A percentile compares a stretch with the other conserved stretches of the same genome.
These are phyloP conservation scores for Nepenthes alata DNA, from an alignment of 179 eudicot species.

Conservation along the genomic window DNA sequence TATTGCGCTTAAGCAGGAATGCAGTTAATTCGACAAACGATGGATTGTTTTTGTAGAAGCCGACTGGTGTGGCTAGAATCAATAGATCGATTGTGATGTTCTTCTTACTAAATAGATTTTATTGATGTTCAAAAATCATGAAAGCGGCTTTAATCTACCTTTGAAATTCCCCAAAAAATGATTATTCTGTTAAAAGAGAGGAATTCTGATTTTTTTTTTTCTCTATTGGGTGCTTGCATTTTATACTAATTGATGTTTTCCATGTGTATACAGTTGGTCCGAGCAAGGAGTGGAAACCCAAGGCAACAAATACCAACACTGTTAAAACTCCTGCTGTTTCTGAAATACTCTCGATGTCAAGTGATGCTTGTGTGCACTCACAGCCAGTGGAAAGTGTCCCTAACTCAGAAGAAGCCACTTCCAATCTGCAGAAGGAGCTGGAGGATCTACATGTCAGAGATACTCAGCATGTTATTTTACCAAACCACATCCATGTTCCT, in stretches of 20 bases:
- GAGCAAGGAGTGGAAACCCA: slow-evolving; percentile 77
- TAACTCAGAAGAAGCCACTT: slow-evolving; percentile 29
- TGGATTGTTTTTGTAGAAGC: not conserved
- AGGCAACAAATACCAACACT: slow-evolving; percentile 27
- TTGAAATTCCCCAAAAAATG: not conserved
- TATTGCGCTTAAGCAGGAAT: not conserved
- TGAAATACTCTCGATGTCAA: slow-evolving; percentile 22
- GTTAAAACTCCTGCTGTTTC: slow-evolving; percentile 23
- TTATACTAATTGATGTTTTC: not conserved
- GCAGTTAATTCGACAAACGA: not conserved
- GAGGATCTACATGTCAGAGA: slow-evolving; percentile 46
- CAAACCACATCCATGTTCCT: slow-evolving; percentile 79
- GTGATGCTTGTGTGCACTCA: slow-evolving; percentile 18
- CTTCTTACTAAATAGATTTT: not conserved
- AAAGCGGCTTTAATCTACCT: not conserved
- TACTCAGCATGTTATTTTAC: slow-evolving; percentile 64
- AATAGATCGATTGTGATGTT: not conserved
- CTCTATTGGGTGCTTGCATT: not conserved
- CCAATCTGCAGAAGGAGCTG: slow-evolving; percentile 38
- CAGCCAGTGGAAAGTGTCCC: slow-evolving; percentile 16
- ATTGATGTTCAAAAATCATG: not conserved
- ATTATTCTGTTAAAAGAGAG: not conserved
- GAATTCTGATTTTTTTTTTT: not conserved
- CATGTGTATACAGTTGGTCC: slow-evolving; percentile 16
- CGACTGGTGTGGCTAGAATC: not conserved